A percentile compares a stretch with the other conserved stretches of the same genome.
Evolutionary conservation across 2,329 filamentous ascomycete species (phyloP).

Genomic region (Aureobasidium leucospermi): DNA sequence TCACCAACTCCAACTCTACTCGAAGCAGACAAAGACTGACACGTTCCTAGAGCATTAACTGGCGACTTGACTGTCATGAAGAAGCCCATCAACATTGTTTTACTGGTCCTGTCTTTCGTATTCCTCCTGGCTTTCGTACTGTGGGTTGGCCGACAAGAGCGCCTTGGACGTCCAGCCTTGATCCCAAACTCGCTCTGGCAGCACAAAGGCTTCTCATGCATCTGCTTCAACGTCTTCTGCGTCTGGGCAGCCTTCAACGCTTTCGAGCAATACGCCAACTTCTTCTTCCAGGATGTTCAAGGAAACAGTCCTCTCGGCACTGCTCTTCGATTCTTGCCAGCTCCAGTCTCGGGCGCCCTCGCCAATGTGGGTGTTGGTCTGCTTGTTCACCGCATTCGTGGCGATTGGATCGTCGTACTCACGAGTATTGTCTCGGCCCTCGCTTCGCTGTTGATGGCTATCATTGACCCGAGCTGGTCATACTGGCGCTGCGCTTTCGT

Average conservation of each 20-base stretch:
- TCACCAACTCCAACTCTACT: constrained; percentile 19
- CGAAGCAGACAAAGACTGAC: neutral
- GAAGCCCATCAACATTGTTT: constrained; percentile 22
- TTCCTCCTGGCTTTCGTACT: constrained; percentile 44
- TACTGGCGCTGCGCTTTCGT: constrained; percentile 43
- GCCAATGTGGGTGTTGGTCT: constrained; percentile 41
- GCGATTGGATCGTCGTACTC: constrained; percentile 29
- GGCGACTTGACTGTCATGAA: constrained; percentile 20
- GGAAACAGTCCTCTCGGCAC: constrained; percentile 28
- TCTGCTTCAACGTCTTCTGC: constrained; percentile 41
- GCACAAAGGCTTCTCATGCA: constrained; percentile 48
- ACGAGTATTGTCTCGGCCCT: constrained; percentile 33
- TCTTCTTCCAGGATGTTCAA: constrained; percentile 38
- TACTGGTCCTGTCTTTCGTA: constrained; percentile 38
- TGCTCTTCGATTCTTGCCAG: constrained; percentile 37
- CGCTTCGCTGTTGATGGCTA: constrained; percentile 40
- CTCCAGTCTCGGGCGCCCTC: constrained; percentile 32
- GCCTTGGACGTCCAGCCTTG: constrained; percentile 42
- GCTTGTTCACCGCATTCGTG: constrained; percentile 38
- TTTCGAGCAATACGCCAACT: constrained; percentile 33
- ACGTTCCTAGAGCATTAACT: constrained; percentile 17
- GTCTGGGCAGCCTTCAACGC: constrained; percentile 33
- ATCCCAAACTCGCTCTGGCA: constrained; percentile 58
- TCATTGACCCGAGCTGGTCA: constrained; percentile 36
- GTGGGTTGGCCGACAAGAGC: constrained; percentile 48